Evolutionary conservation across 2,329 filamentous ascomycete genomes (phyloP).

Genomic region (Thielaviopsis ethacetica): DNA sequence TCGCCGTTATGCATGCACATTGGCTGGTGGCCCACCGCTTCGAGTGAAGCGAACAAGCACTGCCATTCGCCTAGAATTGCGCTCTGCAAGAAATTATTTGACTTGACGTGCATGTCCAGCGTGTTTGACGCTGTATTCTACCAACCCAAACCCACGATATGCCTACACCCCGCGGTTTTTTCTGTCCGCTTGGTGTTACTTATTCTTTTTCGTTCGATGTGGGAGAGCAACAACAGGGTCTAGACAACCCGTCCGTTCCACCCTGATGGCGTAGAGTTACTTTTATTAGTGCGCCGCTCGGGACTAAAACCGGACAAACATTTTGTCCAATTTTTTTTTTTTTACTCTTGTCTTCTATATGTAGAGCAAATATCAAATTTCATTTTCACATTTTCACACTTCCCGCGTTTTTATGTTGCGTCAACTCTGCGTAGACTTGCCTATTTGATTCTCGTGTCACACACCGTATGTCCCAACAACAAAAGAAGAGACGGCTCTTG

Average conservation of each 20-base stretch:
- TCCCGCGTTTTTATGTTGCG: not conserved
- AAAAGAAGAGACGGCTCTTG: too few relatives aligned
- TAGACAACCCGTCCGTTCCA: slow-evolving; percentile 54
- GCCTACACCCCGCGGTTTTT: slow-evolving; percentile 12
- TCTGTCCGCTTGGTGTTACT: slow-evolving; percentile 24
- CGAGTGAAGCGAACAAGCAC: not conserved
- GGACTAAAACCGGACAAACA: slow-evolving; percentile 51
- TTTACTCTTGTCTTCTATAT: slow-evolving; percentile 1
- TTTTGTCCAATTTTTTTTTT: slow-evolving; percentile 14
- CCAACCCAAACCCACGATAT: slow-evolving; percentile 1
- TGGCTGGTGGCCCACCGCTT: not conserved
- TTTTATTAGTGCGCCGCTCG: slow-evolving; percentile 31
- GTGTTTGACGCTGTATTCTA: too few relatives aligned
- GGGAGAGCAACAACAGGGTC: slow-evolving; percentile 43
- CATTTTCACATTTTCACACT: not conserved
- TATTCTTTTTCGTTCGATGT: slow-evolving; percentile 41
- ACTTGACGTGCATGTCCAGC: not conserved
- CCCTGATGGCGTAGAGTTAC: slow-evolving; percentile 39
- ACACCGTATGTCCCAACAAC: too few relatives aligned
- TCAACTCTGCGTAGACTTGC: too few relatives aligned
- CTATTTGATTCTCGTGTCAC: too few relatives aligned
- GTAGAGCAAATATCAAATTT: not conserved
- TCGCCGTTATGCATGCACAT: not conserved
- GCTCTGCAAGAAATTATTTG: not conserved
- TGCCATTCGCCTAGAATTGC: too few relatives aligned